Conservation (phyloP, 495 filamentous ascomycete species). For the Aspergillus avenaceus region DNA sequence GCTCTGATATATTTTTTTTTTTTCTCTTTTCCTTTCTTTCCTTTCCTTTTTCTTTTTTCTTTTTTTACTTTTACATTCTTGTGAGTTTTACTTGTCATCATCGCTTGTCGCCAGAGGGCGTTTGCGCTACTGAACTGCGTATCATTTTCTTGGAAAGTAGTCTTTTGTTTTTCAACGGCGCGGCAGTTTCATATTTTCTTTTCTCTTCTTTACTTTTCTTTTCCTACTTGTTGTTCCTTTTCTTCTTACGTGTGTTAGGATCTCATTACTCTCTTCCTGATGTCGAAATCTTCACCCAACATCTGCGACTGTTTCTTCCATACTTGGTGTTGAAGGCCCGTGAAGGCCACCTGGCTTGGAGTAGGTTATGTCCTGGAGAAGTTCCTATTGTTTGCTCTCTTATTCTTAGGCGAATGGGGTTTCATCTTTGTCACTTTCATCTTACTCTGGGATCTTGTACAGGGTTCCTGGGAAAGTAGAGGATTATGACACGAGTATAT, state of each 20-base stretch:
- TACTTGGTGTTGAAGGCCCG: conserved; percentile 5
- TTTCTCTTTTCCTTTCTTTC: conserved; percentile 10
- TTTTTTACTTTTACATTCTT: conserved; percentile 8
- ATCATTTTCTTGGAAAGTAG: conserved; percentile 24
- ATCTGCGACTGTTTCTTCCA: conserved; percentile 2
- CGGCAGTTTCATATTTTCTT: conserved; percentile 11
- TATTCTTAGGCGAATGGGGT: conserved; percentile 7
- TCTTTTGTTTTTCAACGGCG: conserved; percentile 21
- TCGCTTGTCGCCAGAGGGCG: conserved; percentile 13
- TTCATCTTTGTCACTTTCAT: conserved; percentile 1
- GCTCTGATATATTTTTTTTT: conserved; percentile 15
- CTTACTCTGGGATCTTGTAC: background rate
- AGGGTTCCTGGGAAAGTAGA: background rate
- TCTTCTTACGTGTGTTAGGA: conserved; percentile 14
- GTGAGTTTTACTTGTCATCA: conserved; percentile 17
- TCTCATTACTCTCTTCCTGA: conserved; percentile 13
- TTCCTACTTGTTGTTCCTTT: background rate
- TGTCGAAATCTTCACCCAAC: conserved; percentile 3
- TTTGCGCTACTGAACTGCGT: conserved; percentile 14
- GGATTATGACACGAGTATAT: background rate
- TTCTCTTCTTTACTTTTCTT: conserved; percentile 1
- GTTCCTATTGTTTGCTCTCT: conserved; percentile 3
- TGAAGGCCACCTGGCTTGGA: background rate
- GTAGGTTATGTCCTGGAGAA: background rate
- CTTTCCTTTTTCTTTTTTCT: conserved; percentile 7